Evolutionary conservation across 2,329 filamentous ascomycete species (phyloP).

Genomic region (Tolypocladium tropicale): DNA sequence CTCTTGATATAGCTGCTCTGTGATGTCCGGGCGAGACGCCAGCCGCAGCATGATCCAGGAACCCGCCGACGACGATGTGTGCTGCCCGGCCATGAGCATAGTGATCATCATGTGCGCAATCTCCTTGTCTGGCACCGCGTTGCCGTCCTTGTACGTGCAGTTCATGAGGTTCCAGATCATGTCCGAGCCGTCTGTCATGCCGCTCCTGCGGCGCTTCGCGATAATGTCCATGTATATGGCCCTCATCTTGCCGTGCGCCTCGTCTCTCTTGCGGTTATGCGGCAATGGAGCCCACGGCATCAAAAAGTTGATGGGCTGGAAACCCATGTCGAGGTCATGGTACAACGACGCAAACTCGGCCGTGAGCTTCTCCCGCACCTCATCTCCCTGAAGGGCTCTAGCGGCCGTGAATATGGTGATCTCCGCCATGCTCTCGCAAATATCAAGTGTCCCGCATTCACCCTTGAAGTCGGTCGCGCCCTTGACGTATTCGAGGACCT

Average conservation of each 20-base stretch:
- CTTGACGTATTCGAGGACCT: slow-evolving; percentile 60
- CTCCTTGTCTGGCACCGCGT: slow-evolving; percentile 68
- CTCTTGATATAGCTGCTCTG: slow-evolving; percentile 61
- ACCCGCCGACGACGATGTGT: slow-evolving; percentile 68
- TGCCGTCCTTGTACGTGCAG: slow-evolving; percentile 75
- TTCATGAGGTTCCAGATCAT: slow-evolving; percentile 90
- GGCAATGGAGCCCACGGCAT: slow-evolving; percentile 83
- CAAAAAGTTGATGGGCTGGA: slow-evolving; percentile 83
- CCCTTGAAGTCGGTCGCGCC: slow-evolving; percentile 56
- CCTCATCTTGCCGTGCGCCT: slow-evolving; percentile 70
- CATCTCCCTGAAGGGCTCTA: slow-evolving; percentile 75
- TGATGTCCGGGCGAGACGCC: slow-evolving; percentile 57
- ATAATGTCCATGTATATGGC: slow-evolving; percentile 78
- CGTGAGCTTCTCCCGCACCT: slow-evolving; percentile 72
- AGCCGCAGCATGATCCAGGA: slow-evolving; percentile 69
- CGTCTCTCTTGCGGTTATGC: slow-evolving; percentile 75
- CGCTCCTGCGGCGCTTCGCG: slow-evolving; percentile 49
- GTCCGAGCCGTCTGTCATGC: slow-evolving; percentile 49
- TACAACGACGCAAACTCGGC: slow-evolving; percentile 71
- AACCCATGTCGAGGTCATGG: slow-evolving; percentile 88
- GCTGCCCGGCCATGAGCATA: slow-evolving; percentile 77
- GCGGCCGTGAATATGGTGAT: slow-evolving; percentile 87
- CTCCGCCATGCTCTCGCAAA: slow-evolving; percentile 68
- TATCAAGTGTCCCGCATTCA: slow-evolving; percentile 57
- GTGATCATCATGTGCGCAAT: slow-evolving; percentile 92